Base-by-base conservation (phyloP, 208 protist genomes). In the Leishmania braziliensis region DNA sequence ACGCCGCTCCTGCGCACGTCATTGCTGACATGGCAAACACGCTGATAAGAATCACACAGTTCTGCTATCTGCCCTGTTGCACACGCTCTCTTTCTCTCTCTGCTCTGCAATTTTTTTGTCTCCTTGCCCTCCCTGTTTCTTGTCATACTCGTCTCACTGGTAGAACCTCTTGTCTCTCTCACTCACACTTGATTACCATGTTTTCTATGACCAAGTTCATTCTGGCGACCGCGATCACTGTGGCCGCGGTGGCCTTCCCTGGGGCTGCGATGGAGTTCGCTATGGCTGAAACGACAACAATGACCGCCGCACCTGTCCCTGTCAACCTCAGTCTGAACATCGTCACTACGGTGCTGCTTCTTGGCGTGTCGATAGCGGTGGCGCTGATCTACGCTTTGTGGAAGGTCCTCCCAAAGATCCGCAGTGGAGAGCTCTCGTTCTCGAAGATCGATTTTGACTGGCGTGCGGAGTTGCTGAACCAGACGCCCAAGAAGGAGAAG, bases 361-460 rank as follows among this genome's bases (percentile, higher is more conserved):
- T 92, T 23, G 82, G 84, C 23, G 84, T 86, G 29, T 56, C 77
- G n/a, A 26, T 92, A 14, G 65, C 75, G 0, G 48, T 85, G 12
- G 48, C 79, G 23, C 33, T 81, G n/a, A 79, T 83, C 65, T 73
- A 84, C 62, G 70, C 73, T 48, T 71, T 89, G 50, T 75, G 33
- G 54, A 72, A 83, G 72, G 14, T 87, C 33, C 78, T 88, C 72
- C 89, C 85, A 8, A 86, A 78, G 71, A 70, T 77, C 74, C 84
- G 85, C 78, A 70, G 82, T 43, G 89, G 89, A 26, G 87, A 92
- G 85, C 1, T 89, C 16, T 62, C 60, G 60, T 80, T 86, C 58
- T 80, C 78, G 58, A 89, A 85, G 81, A 82, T 89, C 77, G 81
- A 91, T 29, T 88, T 88, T 66, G 88, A 91, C 79, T 89, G 82